A percentile compares a stretch with the other conserved stretches of the same genome.
These are phyloP conservation scores for Aspergillus clavatus DNA, from an alignment of 2,329 filamentous ascomycete genomes.

Conservation along the genomic window DNA sequence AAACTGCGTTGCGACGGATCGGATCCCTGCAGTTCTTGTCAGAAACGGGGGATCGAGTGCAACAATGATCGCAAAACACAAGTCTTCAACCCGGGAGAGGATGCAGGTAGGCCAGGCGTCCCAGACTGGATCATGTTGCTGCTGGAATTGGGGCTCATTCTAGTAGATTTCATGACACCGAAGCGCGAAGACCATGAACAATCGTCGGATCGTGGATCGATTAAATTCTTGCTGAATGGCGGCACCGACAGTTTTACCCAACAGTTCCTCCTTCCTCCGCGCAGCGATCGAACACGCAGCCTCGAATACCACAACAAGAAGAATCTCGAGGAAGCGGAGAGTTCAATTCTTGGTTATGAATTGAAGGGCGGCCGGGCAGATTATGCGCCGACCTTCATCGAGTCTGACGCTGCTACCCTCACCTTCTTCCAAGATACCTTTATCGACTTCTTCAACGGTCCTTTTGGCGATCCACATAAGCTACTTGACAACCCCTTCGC, in stretches of 20 bases:
- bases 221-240: conserved; percentile 44
- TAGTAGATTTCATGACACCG: conserved; percentile 14
- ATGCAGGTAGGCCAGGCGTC: conserved; percentile 17
- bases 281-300: conserved; percentile 33
- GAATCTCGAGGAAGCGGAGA: conserved; percentile 20
- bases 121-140: not conserved
- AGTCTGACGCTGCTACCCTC: conserved; percentile 22
- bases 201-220: conserved; percentile 42
- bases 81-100: conserved; percentile 11
- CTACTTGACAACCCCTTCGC: conserved; percentile 18
- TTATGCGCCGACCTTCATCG: conserved; percentile 18
- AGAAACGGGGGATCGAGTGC: conserved; percentile 41
- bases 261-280: conserved; percentile 40
- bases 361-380: conserved; percentile 13
- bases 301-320: conserved; percentile 35
- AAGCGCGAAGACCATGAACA: conserved; percentile 27
- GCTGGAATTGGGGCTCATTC: not conserved
- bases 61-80: conserved; percentile 29
- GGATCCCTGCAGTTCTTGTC: conserved; percentile 42
- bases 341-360: conserved; percentile 15
- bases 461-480: conserved; percentile 28
- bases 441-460: conserved; percentile 36
- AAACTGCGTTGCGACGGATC: conserved; percentile 45
- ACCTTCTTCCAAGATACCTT: conserved; percentile 35
- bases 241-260: conserved; percentile 46